These are phyloP conservation scores for Apophysomyces ossiformis DNA, from an alignment of 371 early-diverging fungal species.

Conservation along the genomic window DNA sequence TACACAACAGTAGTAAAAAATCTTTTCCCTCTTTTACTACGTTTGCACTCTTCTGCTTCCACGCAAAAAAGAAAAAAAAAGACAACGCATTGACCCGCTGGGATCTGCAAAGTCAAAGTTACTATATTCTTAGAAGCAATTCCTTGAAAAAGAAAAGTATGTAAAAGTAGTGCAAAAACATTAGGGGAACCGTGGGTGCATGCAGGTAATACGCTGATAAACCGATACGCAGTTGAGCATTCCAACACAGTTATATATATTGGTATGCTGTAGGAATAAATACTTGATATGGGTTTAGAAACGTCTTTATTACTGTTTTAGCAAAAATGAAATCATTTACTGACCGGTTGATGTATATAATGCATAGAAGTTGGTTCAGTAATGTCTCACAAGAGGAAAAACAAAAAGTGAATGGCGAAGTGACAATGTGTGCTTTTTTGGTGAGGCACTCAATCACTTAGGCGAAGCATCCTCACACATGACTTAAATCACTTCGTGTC, in stretches of 20 bases:
- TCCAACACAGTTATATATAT: neutral
- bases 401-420: neutral
- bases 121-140: neutral
- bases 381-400: too few relatives aligned
- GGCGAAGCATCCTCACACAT: neutral
- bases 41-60: too few relatives aligned
- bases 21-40: neutral
- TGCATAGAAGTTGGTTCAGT: too few relatives aligned
- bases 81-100: neutral
- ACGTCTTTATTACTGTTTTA: too few relatives aligned
- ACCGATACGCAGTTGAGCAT: neutral
- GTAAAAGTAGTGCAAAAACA: neutral
- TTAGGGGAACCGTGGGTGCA: constrained; percentile 7
- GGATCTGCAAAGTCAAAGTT: neutral
- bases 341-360: too few relatives aligned
- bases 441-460: neutral
- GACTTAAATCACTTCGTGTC: neutral
- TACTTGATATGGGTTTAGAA: too few relatives aligned
- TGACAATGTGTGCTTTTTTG: neutral
- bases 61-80: neutral
- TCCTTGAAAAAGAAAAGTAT: neutral
- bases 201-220: constrained; percentile 5
- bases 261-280: neutral
- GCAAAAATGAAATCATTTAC: too few relatives aligned
- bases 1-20: too few relatives aligned